Evolutionary conservation across 768 basidiomycete genomes (phyloP).

Genomic region (Clavaria fumosa): DNA sequence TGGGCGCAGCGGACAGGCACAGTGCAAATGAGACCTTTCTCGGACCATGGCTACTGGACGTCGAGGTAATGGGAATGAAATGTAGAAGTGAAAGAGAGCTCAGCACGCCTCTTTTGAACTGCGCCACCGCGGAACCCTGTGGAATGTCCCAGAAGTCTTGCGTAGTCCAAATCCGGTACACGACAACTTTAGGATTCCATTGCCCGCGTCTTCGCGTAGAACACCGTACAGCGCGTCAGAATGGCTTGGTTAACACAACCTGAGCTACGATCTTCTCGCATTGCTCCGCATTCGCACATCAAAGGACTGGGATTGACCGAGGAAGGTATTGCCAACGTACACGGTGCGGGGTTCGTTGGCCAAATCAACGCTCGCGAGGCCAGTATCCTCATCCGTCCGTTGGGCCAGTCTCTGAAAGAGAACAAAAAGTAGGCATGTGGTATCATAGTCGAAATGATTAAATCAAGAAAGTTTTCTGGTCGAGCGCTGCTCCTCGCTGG

Average conservation of each 20-base stretch:
- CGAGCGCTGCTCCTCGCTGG: conserved; percentile 86
- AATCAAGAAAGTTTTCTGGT: conserved; percentile 87
- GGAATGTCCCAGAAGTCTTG: conserved; percentile 6
- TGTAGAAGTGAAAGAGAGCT: background rate
- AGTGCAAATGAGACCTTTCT: conserved; percentile 5
- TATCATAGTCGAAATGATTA: conserved; percentile 77
- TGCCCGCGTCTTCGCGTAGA: too few relatives aligned
- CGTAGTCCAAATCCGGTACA: too few relatives aligned
- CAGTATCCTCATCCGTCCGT: conserved; percentile 8
- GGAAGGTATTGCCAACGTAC: conserved; percentile 62
- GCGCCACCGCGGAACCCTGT: conserved; percentile 3
- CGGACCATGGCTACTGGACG: conserved; percentile 3
- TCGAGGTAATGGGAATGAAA: background rate
- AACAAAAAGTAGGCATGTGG: conserved; percentile 59
- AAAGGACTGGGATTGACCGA: conserved; percentile 83
- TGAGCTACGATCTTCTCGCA: conserved; percentile 63
- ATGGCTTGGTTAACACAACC: too few relatives aligned
- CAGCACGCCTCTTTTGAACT: background rate
- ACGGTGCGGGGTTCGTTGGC: conserved; percentile 80
- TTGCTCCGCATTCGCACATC: conserved; percentile 91
- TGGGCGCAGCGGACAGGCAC: background rate
- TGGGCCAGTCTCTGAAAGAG: background rate
- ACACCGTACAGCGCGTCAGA: too few relatives aligned
- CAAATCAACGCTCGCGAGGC: conserved; percentile 88
- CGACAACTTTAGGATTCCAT: too few relatives aligned